A percentile compares a stretch with the other conserved stretches of the same genome.
Evolutionary conservation across 2,329 filamentous ascomycete genomes (phyloP).

Genomic region (Aureobasidium sp.): DNA sequence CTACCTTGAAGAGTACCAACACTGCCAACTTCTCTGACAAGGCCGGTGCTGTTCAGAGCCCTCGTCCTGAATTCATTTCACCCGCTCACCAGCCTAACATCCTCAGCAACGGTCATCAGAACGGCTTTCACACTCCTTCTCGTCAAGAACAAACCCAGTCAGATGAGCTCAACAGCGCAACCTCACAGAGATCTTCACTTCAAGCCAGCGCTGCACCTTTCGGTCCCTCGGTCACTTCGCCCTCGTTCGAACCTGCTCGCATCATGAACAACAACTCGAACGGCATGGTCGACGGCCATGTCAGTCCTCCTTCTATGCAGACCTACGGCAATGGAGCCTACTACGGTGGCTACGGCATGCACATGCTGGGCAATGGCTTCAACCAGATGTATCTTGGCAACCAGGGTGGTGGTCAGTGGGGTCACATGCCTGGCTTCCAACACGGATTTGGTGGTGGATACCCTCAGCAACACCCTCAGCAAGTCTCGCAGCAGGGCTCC

Average conservation of each 20-base stretch:
- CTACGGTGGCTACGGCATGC: slow-evolving; percentile 47
- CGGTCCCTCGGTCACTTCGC: slow-evolving; percentile 50
- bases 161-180: slow-evolving; percentile 41
- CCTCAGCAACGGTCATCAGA: slow-evolving; percentile 46
- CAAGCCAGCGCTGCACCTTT: slow-evolving; percentile 76
- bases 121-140: slow-evolving; percentile 28
- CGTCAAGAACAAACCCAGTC: slow-evolving; percentile 53
- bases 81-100: slow-evolving; percentile 27
- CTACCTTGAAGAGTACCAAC: slow-evolving; percentile 62
- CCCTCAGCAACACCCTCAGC: slow-evolving; percentile 37
- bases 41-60: slow-evolving; percentile 34
- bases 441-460: slow-evolving; percentile 51
- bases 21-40: slow-evolving; percentile 36
- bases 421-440: slow-evolving; percentile 27
- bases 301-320: slow-evolving; percentile 19
- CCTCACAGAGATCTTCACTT: slow-evolving; percentile 61
- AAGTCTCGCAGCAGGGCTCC: slow-evolving; percentile 31
- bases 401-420: slow-evolving; percentile 26
- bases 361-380: slow-evolving; percentile 61
- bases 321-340: slow-evolving; percentile 27
- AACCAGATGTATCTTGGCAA: slow-evolving; percentile 52
- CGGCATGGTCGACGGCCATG: neutral
- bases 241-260: slow-evolving; percentile 12
- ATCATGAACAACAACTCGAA: neutral
- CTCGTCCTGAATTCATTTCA: slow-evolving; percentile 9